Percentiles rank a stretch among this genome's conserved stretches.
phyloP scores from a whole-genome alignment of 2,329 filamentous ascomycete species.

The Coniosporium tulheliwenetii region DNA sequence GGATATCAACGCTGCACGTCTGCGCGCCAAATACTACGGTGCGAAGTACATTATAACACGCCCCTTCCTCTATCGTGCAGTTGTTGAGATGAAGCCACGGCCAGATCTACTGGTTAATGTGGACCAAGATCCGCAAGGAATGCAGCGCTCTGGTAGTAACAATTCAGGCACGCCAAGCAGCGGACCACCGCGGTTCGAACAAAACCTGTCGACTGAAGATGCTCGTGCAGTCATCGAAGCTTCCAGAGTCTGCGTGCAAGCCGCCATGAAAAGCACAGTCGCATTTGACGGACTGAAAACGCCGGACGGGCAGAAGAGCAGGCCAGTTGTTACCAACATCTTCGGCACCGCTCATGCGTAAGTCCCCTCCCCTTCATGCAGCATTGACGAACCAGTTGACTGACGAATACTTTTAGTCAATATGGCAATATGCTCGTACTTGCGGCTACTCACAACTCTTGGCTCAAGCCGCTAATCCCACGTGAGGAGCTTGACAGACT shows the following conservation, averaged over 20 bases:
- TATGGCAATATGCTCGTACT: conserved; percentile 94
- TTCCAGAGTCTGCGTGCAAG: conserved; percentile 42
- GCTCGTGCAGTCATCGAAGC: conserved; percentile 13
- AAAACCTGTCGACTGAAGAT: conserved; percentile 12
- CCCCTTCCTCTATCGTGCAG: conserved; percentile 50
- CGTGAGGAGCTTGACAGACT: conserved; percentile 40
- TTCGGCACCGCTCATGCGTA: conserved; percentile 95
- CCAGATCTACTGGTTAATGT: conserved; percentile 13
- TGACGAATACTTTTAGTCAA: conserved; percentile 44
- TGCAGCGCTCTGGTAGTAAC: too few relatives aligned
- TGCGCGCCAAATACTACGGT: conserved; percentile 91
- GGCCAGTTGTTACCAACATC: conserved; percentile 74
- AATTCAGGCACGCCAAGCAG: conserved; percentile 6
- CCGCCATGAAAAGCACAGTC: conserved; percentile 69
- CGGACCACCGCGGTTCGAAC: conserved; percentile 13
- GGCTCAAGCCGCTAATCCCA: conserved; percentile 42
- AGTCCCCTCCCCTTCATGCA: conserved; percentile 24
- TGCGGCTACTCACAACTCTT: conserved; percentile 59
- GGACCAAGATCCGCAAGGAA: too few relatives aligned
- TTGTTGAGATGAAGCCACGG: conserved; percentile 31
- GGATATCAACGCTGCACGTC: conserved; percentile 67
- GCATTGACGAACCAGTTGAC: conserved; percentile 10
- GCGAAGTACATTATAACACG: conserved; percentile 80
- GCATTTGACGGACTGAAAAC: conserved; percentile 55
- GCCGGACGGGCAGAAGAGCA: conserved; percentile 20